These are phyloP conservation scores for Cercospora sojina DNA, from an alignment of 2,329 filamentous ascomycete species.

Conservation along the genomic window DNA sequence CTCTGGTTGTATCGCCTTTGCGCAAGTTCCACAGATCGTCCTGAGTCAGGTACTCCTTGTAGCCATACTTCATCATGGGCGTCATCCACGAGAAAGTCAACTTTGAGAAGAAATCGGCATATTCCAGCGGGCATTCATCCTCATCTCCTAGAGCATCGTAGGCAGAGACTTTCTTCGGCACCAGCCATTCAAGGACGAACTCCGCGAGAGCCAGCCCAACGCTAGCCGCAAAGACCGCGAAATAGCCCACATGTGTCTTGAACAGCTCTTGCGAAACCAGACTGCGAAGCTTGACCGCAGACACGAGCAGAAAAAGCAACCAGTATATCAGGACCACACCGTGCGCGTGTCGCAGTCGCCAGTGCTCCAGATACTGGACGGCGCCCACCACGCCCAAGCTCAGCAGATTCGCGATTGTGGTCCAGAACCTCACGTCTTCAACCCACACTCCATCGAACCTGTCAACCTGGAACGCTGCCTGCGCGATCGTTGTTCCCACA, in stretches of 20 bases:
- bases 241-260: conserved; percentile 66
- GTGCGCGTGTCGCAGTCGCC: conserved; percentile 78
- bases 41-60: conserved; percentile 86
- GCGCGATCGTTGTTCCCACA: conserved; percentile 65
- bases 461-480: conserved; percentile 74
- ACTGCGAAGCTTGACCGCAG: conserved; percentile 80
- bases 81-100: conserved; percentile 99
- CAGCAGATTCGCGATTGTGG: conserved; percentile 67
- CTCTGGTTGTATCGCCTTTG: conserved; percentile 72
- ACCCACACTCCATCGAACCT: conserved; percentile 69
- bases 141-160: conserved; percentile 68
- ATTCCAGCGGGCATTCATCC: conserved; percentile 77
- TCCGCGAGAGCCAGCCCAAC: conserved; percentile 68
- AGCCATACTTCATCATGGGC: conserved; percentile 92
- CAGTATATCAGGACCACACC: conserved; percentile 90
- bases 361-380: conserved; percentile 84
- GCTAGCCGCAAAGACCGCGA: conserved; percentile 71
- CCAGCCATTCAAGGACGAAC: conserved; percentile 80
- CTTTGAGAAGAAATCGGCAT: conserved; percentile 88
- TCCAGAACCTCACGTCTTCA: conserved; percentile 83
- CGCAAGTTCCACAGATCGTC: conserved; percentile 94
- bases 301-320: conserved; percentile 77
- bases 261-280: conserved; percentile 76
- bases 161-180: conserved; percentile 72
- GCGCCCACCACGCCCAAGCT: conserved; percentile 73